phyloP scores from a whole-genome alignment of 2,329 filamentous ascomycete species.

The Neoarthrinium moseri region DNA sequence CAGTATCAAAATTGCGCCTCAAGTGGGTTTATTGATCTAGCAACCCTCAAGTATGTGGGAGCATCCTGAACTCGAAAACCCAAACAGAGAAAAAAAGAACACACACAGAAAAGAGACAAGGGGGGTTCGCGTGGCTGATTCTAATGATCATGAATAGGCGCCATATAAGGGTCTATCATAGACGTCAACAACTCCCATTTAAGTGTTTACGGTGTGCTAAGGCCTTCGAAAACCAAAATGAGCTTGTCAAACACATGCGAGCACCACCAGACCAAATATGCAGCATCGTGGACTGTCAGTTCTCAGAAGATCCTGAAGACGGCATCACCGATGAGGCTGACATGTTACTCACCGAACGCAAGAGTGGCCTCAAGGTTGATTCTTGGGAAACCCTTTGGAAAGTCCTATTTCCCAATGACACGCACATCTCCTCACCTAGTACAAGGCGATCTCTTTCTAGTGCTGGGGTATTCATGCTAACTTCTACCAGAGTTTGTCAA shows the following conservation, averaged over 20 bases:
- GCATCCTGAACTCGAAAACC: too few species aligned
- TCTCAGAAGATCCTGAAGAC: neutral
- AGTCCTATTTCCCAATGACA: neutral
- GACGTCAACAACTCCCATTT: neutral
- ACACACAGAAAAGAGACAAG: too few species aligned
- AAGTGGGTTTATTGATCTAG: neutral
- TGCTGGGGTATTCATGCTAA: too few species aligned
- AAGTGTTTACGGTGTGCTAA: neutral
- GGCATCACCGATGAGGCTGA: neutral
- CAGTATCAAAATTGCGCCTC: neutral
- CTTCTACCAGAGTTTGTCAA: too few species aligned
- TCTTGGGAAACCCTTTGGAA: neutral
- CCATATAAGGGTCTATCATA: neutral
- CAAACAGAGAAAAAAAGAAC: too few species aligned
- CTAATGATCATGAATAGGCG: neutral
- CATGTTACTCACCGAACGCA: neutral
- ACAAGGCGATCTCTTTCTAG: too few species aligned
- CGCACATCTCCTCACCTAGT: neutral
- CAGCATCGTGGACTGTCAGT: neutral
- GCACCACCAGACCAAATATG: neutral
- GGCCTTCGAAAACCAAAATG: neutral
- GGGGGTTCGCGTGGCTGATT: neutral
- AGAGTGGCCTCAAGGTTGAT: neutral
- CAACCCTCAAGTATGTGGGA: neutral
- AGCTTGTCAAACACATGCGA: neutral